These are phyloP conservation scores for Rutidosis leptorrhynchoides DNA, from an alignment of 129 eudicot genomes.

Conservation along the genomic window DNA sequence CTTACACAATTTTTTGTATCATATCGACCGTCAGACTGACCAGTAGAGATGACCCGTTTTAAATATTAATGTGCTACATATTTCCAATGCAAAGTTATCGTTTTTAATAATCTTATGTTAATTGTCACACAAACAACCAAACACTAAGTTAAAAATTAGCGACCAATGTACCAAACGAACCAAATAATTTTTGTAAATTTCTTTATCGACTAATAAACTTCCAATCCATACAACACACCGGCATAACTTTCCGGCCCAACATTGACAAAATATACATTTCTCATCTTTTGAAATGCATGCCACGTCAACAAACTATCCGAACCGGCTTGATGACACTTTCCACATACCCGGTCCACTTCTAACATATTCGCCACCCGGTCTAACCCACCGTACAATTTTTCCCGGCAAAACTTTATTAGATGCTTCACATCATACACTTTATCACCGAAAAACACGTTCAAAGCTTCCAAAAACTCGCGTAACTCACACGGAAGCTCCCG, in stretches of 20 bases:
- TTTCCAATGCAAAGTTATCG: too few relatives aligned
- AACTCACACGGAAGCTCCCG: constrained; percentile 42
- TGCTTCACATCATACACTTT: constrained; percentile 60
- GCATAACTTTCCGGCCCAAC: constrained; percentile 49
- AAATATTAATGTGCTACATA: too few relatives aligned
- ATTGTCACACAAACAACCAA: too few relatives aligned
- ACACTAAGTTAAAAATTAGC: too few relatives aligned
- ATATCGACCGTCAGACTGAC: too few relatives aligned
- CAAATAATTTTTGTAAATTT: too few relatives aligned
- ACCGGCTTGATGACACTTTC: constrained; percentile 78
- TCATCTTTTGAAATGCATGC: constrained; percentile 66
- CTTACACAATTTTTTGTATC: too few relatives aligned
- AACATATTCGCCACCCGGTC: constrained; percentile 59
- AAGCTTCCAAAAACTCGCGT: constrained; percentile 41
- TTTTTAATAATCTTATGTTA: background rate
- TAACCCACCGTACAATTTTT: constrained; percentile 58
- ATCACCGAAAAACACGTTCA: constrained; percentile 49
- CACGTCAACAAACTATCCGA: constrained; percentile 82
- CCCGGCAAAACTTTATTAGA: constrained; percentile 52
- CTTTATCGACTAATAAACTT: constrained; percentile 31
- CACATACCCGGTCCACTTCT: constrained; percentile 62
- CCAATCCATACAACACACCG: constrained; percentile 68
- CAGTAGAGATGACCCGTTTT: too few relatives aligned
- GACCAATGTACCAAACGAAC: background rate
- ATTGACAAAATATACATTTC: constrained; percentile 44